Evolutionary conservation across 164 flowering plant species (phyloP), one percentile per base, ranked within the genome.

Genomic region (Vitis rotundifolia): DNA sequence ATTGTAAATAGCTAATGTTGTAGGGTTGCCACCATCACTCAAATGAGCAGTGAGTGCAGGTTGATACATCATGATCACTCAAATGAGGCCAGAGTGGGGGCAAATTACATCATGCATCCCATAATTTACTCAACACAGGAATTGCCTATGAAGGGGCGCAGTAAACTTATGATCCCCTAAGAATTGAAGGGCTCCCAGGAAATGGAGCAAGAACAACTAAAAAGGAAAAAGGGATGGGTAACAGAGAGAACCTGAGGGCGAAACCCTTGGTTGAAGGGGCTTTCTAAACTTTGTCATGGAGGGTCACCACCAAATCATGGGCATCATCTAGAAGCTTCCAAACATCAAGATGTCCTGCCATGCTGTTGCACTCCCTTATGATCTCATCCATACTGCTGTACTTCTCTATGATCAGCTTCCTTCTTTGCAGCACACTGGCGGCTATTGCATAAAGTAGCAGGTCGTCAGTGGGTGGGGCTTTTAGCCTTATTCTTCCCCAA

Each of bases 311-410:
- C 88, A 90, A 77, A 65, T 82, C 83, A 68, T 90, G 92, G 8
- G 92, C 95, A 79, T 88, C 92, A 64, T 90, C 95, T 2, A 90
- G 76, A 49, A 90, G 92, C 80, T 85, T 90, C 95, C 95, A 90
- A 5, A 90, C 92, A 79, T 90, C 92, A 9, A 90, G 76, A 22
- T 90, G 87, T 49, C 94, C 94, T 58, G 94, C 84, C 92, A 90
- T 90, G 78, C 80, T 79, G 65, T 90, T 88, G 71, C 95, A 90
- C 74, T 90, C 95, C 75, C 86, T 88, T 57, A 90, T 55, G 13
- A 90, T 88, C 78, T 90, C 95, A 71, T 90, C 95, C 95, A 90
- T 88, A 84, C 90, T 88, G 60, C 76, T 84, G 72, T 88, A 87
- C 77, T 79, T 88, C 73, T 88, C 92, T 49, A 88, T 83, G 47